Percentiles rank a stretch among this genome's conserved stretches.
Evolutionary conservation across 768 basidiomycete species (phyloP).

Genomic region (Psilocybe cubensis): DNA sequence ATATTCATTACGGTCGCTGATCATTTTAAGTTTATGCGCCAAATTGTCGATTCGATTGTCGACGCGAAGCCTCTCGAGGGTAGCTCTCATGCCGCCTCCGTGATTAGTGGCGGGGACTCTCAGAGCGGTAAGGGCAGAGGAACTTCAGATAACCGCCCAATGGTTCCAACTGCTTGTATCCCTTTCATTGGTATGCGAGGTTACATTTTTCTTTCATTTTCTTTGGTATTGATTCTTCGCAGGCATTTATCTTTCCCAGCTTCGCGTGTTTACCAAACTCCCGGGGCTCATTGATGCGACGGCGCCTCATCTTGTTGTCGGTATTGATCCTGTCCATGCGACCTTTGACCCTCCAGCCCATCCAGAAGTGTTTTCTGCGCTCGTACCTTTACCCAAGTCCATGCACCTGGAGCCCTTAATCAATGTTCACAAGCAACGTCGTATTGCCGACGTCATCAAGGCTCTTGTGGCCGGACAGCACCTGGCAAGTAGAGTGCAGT

Average conservation of each 20-base stretch:
- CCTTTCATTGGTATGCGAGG: conserved; percentile 71
- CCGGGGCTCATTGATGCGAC: conserved; percentile 87
- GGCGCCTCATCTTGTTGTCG: conserved; percentile 68
- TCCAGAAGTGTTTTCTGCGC: conserved; percentile 78
- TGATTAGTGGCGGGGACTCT: conserved; percentile 49
- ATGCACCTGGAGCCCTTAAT: conserved; percentile 86
- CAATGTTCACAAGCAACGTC: conserved; percentile 87
- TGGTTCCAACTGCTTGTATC: conserved; percentile 61
- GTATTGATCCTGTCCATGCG: conserved; percentile 62
- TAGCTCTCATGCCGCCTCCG: conserved; percentile 56
- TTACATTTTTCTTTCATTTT: not conserved
- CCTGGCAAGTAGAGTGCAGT: conserved; percentile 73
- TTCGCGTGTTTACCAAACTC: conserved; percentile 64
- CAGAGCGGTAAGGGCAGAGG: conserved; percentile 40
- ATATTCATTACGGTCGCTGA: conserved; percentile 62
- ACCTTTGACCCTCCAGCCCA: conserved; percentile 72
- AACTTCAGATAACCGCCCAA: conserved; percentile 41
- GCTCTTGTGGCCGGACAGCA: conserved; percentile 83
- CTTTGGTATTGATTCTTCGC: conserved; percentile 7
- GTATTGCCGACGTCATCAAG: conserved; percentile 82
- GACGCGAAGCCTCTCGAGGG: conserved; percentile 66
- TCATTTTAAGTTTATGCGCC: conserved; percentile 78
- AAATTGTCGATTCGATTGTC: conserved; percentile 62
- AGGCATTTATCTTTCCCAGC: conserved; percentile 81
- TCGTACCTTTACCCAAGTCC: conserved; percentile 71